Base-by-base conservation (phyloP, 345 rosid genomes). In the Brassica juncea region DNA sequence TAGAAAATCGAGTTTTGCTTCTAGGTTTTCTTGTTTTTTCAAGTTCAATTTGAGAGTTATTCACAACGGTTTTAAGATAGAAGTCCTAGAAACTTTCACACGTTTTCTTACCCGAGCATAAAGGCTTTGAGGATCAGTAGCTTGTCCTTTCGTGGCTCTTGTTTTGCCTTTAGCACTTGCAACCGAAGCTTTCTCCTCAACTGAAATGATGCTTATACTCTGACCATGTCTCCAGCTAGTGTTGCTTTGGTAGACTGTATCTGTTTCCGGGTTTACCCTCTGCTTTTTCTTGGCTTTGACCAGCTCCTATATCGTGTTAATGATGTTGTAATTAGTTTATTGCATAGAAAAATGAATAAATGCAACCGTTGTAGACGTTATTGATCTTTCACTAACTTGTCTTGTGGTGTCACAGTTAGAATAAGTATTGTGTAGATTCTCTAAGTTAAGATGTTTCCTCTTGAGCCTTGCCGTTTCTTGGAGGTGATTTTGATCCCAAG, bases 71-170 rank as follows among this genome's bases (percentile, higher is more conserved):
- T 73, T 42, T 42, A 30, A 47, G 1, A 62, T 44, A 27, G 2
- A 42, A 35, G 4, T 44, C 23, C 5, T 47, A 31, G 4, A 60
- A 16, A 16, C 0, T 15, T 64, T 42, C 15, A 16, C 15, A 32
- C 1, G 71, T 72, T 68, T 47, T 59, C 66, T 66, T 88, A 94
- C 97, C 88, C 97, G 84, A 66, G 97, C 97, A 59, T 94, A 94
- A 61, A 92, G 90, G 84, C 98, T 94, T 76, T 92, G 98, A 71
- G 98, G 97, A 83, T 94, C 98, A 1, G 94, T 89, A 21, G 98
- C 96, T 16, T 92, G 81, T 14, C 97, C 98, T 72, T 90, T 84
- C 32, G 84, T 64, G 58, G 97, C 91, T 83, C 97, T 88, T 25
- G 86, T 69, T 80, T 88, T 92, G 66, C 86, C 95, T 69, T 81